Conservation (phyloP, 1,139 yeast species). For the Chernovozyma aurita region DNA sequence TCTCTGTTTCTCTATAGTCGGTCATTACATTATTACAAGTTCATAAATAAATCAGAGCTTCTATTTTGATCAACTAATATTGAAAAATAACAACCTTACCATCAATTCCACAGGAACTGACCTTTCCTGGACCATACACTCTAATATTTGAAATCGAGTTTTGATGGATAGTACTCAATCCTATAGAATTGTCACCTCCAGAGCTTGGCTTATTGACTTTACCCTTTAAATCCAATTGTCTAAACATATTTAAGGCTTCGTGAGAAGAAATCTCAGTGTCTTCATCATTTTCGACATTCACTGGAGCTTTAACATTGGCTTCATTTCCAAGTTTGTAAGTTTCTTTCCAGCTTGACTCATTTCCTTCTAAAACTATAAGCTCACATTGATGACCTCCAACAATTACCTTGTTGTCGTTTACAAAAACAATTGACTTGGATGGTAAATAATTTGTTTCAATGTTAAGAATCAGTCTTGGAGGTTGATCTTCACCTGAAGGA, state of each 20-base stretch:
- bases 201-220: conserved; percentile 46
- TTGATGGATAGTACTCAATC: conserved; percentile 79
- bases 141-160: conserved; percentile 80
- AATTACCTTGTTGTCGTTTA: conserved; percentile 59
- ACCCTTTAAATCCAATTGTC: conserved; percentile 94
- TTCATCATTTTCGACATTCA: conserved; percentile 34
- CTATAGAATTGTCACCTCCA: conserved; percentile 38
- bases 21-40: no score
- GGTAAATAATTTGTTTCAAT: conserved; percentile 79
- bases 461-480: conserved; percentile 35
- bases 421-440: conserved; percentile 69
- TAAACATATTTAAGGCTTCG: conserved; percentile 91
- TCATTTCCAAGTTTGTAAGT: conserved; percentile 56
- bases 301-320: conserved; percentile 14
- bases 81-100: conserved; percentile 77
- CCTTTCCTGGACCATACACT: conserved; percentile 46
- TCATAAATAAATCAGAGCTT: no score
- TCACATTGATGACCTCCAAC: conserved; percentile 95
- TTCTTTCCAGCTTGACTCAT: conserved; percentile 64
- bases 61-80: no score
- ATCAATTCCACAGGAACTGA: conserved; percentile 62
- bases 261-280: conserved; percentile 64
- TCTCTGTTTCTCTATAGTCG: no score
- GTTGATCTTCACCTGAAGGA: conserved; percentile 67
- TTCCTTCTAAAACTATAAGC: conserved; percentile 79